Evolutionary conservation across 2,329 filamentous ascomycete species (phyloP), one percentile per base, ranked within the genome.

Genomic region (Monosporascus sp.): DNA sequence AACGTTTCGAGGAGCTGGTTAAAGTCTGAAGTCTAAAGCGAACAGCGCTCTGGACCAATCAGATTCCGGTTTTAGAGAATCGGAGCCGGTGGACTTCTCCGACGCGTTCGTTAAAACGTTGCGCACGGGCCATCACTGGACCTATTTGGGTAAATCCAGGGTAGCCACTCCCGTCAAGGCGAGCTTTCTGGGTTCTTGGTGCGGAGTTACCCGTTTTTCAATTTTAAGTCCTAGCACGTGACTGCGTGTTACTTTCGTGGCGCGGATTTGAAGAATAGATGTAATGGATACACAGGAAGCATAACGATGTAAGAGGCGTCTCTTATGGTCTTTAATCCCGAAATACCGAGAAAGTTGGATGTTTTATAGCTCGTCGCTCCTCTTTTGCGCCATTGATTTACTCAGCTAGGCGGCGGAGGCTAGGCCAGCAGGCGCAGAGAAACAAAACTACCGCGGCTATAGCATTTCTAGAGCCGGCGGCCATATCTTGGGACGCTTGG

Each of bases 231-330:
- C 8, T 46, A 49, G 40, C 56, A 59, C 59, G 55, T 54, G 59
- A 59, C 44, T 31, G 50, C 55, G 57, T 48, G 56, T 54, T 45
- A 19, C 20, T 51, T 51, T 55, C 54, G 54, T 52, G 56, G 40
- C 34, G 49, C 11, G 31, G 11, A 14, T 34, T 34, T 34, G 9
- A 14, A 5, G 31, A 9, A 34, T 34, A 4, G 27, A 5, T 2
- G 9, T 2, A 31, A 31, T 14, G 31, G 31, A 34, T 34, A 5
- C 31, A 34, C 11, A 34, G 11, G 31, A 14, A 34, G 9, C 31
- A 14, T 14, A 34, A 34, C 11, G 31, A 14, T 34, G 31, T 11
- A 34, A 34, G 9, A 34, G 9, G 31, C 31, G 11, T 34, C 11
- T 34, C 9, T 34, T 34, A 34, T 11, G 5, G 11, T 14, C 31